phyloP scores from a whole-genome alignment of 345 rosid species.

The Erodium maritimum region DNA sequence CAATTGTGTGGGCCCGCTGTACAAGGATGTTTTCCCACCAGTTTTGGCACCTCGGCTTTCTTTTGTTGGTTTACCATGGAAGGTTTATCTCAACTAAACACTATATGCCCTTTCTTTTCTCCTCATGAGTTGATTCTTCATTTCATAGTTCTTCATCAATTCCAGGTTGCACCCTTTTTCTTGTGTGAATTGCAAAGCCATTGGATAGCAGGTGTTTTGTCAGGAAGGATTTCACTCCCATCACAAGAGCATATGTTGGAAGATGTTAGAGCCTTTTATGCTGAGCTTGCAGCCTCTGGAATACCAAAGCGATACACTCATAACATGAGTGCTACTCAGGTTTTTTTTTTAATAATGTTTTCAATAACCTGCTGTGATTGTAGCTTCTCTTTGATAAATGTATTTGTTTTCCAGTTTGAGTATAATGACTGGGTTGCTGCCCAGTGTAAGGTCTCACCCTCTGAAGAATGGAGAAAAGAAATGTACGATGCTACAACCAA shows the following conservation, averaged over 20 bases:
- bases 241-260: conserved; percentile 54
- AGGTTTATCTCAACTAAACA: too few relatives aligned
- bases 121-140: too few relatives aligned
- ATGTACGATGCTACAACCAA: conserved; percentile 12
- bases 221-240: conserved; percentile 58
- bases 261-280: conserved; percentile 39
- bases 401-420: conserved; percentile 31
- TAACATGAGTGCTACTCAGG: conserved; percentile 29
- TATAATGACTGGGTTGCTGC: conserved; percentile 50
- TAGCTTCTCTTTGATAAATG: not conserved
- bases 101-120: too few relatives aligned
- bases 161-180: conserved; percentile 52
- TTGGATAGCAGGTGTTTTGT: conserved; percentile 77
- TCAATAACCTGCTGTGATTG: not conserved
- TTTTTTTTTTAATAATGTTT: conserved; percentile 6
- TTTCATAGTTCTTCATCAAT: not conserved
- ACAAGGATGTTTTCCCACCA: too few relatives aligned
- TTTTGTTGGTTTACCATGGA: too few relatives aligned
- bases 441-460: conserved; percentile 19
- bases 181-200: conserved; percentile 68
- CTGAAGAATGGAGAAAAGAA: conserved; percentile 48
- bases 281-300: conserved; percentile 41
- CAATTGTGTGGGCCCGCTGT: too few relatives aligned
- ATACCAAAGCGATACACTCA: conserved; percentile 60
- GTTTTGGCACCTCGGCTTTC: too few relatives aligned